A percentile compares a stretch with the other conserved stretches of the same genome.
These are phyloP conservation scores for Leucosporidium yakuticum DNA, from an alignment of 768 basidiomycete genomes.

Conservation along the genomic window DNA sequence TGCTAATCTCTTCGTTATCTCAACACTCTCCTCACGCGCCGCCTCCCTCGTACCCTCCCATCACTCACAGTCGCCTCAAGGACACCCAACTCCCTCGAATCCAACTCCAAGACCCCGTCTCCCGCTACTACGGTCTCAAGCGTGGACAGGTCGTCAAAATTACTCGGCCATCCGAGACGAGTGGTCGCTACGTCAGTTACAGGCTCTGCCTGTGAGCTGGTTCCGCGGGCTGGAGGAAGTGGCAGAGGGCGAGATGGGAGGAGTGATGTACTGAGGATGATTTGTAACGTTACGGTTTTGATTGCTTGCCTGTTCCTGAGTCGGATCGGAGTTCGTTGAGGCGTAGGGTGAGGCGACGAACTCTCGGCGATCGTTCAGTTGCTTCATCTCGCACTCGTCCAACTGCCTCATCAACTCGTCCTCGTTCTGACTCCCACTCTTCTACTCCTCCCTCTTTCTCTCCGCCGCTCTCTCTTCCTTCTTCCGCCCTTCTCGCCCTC, in stretches of 20 bases:
- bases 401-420: background rate
- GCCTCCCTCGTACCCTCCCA: background rate
- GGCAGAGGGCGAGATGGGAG: too few species aligned
- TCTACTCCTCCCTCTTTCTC: too few species aligned
- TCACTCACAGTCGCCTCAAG: constrained; percentile 70
- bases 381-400: too few species aligned
- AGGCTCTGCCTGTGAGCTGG: constrained; percentile 1
- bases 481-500: too few species aligned
- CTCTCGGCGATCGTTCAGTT: too few species aligned
- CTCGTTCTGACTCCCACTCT: background rate
- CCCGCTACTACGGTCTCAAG: constrained; percentile 90
- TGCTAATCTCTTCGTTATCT: background rate
- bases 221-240: background rate
- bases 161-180: constrained; percentile 91
- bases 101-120: constrained; percentile 93
- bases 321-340: too few species aligned
- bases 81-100: constrained; percentile 98
- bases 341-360: too few species aligned
- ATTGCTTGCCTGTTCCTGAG: too few species aligned
- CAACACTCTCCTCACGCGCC: background rate
- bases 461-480: too few species aligned
- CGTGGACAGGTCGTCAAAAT: constrained; percentile 98
- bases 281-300: too few species aligned
- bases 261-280: too few species aligned
- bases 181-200: constrained; percentile 60